Evolutionary conservation across 2,329 filamentous ascomycete genomes (phyloP).

Genomic region (Xylogone sp.): DNA sequence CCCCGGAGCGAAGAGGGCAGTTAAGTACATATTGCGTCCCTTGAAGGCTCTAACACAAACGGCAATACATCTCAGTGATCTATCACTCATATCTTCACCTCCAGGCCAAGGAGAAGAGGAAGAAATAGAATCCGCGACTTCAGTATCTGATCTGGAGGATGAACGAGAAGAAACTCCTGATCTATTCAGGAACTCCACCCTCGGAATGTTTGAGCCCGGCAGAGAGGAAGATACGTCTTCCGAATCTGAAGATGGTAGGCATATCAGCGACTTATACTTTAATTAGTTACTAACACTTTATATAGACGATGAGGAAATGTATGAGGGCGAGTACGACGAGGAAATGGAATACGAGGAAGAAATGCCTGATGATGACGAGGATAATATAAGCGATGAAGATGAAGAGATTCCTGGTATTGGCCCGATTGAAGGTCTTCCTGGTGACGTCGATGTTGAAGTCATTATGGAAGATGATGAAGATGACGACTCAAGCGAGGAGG

Average conservation of each 20-base stretch:
- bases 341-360: conserved; percentile 94
- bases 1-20: conserved; percentile 84
- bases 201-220: conserved; percentile 88
- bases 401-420: conserved; percentile 80
- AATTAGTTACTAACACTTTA: conserved; percentile 22
- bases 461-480: conserved; percentile 77
- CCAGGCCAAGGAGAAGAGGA: conserved; percentile 74
- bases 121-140: conserved; percentile 82
- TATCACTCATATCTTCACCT: conserved; percentile 58
- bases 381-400: conserved; percentile 86
- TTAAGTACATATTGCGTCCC: conserved; percentile 93
- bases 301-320: conserved; percentile 85
- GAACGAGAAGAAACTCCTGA: conserved; percentile 94
- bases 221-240: conserved; percentile 80
- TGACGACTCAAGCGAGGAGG: conserved; percentile 45
- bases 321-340: conserved; percentile 81
- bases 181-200: conserved; percentile 90
- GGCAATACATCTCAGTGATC: conserved; percentile 78
- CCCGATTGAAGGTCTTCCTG: conserved; percentile 71
- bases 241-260: conserved; percentile 54
- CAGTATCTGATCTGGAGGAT: conserved; percentile 82
- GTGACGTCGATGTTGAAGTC: conserved; percentile 63
- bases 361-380: conserved; percentile 72
- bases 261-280: background rate
- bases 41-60: conserved; percentile 84